These are phyloP conservation scores for Amphicarpaea edgeworthii DNA, from an alignment of 306 rosid species.

Conservation along the genomic window DNA sequence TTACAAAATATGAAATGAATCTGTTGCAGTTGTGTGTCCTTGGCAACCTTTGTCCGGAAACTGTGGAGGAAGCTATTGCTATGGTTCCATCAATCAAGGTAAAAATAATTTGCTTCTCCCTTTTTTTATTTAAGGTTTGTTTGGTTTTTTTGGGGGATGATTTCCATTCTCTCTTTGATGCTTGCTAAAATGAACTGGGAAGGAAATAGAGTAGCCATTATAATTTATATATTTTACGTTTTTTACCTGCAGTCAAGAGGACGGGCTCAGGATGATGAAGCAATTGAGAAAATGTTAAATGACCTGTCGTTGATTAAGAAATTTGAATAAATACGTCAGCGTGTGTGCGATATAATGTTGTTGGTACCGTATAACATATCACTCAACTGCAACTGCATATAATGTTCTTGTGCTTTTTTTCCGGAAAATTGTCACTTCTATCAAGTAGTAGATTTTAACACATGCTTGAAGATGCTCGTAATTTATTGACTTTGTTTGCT, in stretches of 20 bases:
- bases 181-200: conserved; percentile 25
- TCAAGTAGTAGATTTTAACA: too few relatives aligned
- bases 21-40: conserved; percentile 83
- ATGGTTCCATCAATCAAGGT: conserved; percentile 78
- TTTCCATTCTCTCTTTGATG: conserved; percentile 36
- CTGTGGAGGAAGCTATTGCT: conserved; percentile 99
- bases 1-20: conserved; percentile 10
- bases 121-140: neutral
- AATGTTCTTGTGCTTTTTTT: conserved; percentile 24
- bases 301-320: conserved; percentile 89
- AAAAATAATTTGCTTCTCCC: too few relatives aligned
- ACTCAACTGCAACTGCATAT: conserved; percentile 20
- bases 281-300: conserved; percentile 91
- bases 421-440: too few relatives aligned
- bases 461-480: too few relatives aligned
- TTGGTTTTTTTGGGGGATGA: neutral
- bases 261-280: conserved; percentile 89
- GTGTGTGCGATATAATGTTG: conserved; percentile 36
- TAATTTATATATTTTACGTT: neutral
- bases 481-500: too few relatives aligned
- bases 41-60: conserved; percentile 99
- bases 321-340: conserved; percentile 70
- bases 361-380: neutral
- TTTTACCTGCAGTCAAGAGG: conserved; percentile 79
- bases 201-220: neutral